Base-by-base conservation (phyloP, 805 yeast species). In the Saccharomycopsis malanga region DNA sequence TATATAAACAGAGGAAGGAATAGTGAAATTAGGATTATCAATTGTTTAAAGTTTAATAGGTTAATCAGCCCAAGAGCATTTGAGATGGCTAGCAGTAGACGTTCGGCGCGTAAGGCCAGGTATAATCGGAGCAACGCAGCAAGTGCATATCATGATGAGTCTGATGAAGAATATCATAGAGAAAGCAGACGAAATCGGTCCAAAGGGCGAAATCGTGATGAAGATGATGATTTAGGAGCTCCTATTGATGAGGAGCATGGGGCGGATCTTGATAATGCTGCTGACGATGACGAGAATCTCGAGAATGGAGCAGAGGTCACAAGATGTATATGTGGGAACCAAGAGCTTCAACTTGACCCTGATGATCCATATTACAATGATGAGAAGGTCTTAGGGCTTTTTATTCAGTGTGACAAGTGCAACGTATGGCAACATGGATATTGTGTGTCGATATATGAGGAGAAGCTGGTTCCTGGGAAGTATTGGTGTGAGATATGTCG, bases 341-440 rank as follows among this genome's bases (percentile, higher is more conserved):
- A 58, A 10, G 54, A 51, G 23, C 39, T 51, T 12, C 45, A 44
- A 25, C 45, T 51, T 7, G 74, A 71, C 32, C 73, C 74, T 1
- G 70, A 72, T 3, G 73, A 70, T 48, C 70, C 61, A 23, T 65
- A 66, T 64, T 51, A 51, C 40, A 51, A 48, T 42, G 79, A 75
- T 49, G 64, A 65, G 40, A 56, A 64, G 6, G 71, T 67, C 46
- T 66, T 71, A 17, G 93, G 91, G 2, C 70, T 83, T 43, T 84
- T 76, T 59, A 84, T 84, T 55, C 93, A 84, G 58, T 84, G 94
- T 71, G 98, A 93, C 58, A 73, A 75, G 53, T 91, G 98, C 67
- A 79, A 86, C 17, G 96, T 83, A 5, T 91, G 98, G 98, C 98
- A 91, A 64, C 98, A 91, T 62, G 98, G 97, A 1, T 87, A 72